Base-by-base conservation (phyloP, 352 stramenopile genomes). In the Pythium apleroticum region DNA sequence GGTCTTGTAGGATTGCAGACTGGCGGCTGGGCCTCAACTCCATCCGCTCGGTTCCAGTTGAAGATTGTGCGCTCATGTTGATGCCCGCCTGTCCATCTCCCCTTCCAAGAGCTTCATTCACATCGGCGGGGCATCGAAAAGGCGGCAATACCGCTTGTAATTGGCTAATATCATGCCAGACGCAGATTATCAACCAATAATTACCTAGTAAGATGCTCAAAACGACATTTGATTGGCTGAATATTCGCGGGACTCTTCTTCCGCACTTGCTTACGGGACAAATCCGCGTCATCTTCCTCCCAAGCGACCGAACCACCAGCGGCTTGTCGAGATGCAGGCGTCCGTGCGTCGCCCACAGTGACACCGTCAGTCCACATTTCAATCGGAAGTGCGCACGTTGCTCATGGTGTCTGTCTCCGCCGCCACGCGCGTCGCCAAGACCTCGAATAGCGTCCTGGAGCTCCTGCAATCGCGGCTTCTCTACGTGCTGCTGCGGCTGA, bases 61-160 rank as follows among this genome's bases (percentile, higher is more conserved):
- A 49, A 28, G 41, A 49, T 49, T 49, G 41, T 15, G 41, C 43
- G 17, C 43, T 12, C 43, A 50, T 50, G 43, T 50, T 50, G 43
- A 50, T 15, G 43, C 43, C 9, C 41, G 9, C 4, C 39, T 14
- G 39, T 17, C 19, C 39, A 46, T 46, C 39, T 24, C 39, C 39
- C 19, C 19, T 46, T 22, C 39, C 35, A 43, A 15, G 12, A 11
- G 35, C 35, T 52, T 52, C n/a, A n/a, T 28, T 24, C 45, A 52
- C n/a, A 24, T 52, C n/a, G 17, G 25, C 45, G n/a, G 24, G n/a
- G 45, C 7, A 52, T 52, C n/a, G 45, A 52, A 28, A 28, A 52
- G n/a, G 45, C 24, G 8, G 17, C 45, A 53, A 19, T 20, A n/a
- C 22, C 24, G 4, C 22, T 31, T 5, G 4, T 31, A 11, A 33